Conservation (phyloP, 306 rosid species). For the Malus sylvestris region DNA sequence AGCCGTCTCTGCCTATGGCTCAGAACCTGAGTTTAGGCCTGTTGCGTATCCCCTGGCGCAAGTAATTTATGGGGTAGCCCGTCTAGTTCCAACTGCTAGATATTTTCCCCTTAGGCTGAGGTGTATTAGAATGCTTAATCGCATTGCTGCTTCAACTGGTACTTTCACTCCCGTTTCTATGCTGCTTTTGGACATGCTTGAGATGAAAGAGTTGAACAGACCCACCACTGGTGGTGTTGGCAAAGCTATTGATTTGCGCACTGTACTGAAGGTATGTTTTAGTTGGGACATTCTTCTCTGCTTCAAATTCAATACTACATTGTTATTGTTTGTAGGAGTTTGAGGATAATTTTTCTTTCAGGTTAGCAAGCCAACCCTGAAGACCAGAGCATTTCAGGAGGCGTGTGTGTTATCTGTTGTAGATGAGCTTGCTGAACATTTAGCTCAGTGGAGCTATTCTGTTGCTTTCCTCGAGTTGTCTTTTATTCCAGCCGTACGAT, state of each 20-base stretch:
- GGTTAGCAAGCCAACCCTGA: constrained; percentile 80
- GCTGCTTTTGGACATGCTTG: constrained; percentile 92
- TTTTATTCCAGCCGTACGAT: constrained; percentile 64
- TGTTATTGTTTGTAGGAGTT: constrained; percentile 4
- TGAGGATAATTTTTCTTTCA: constrained; percentile 23
- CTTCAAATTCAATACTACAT: not conserved
- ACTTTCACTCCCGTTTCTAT: constrained; percentile 75
- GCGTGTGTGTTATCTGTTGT: constrained; percentile 84
- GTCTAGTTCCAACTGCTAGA: constrained; percentile 84
- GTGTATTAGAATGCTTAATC: constrained; percentile 77
- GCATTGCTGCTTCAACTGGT: constrained; percentile 56
- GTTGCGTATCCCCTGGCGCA: constrained; percentile 88
- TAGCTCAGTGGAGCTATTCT: constrained; percentile 90
- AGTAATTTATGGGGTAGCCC: constrained; percentile 79
- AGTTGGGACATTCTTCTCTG: not conserved
- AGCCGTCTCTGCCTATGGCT: constrained; percentile 63
- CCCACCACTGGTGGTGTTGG: constrained; percentile 84
- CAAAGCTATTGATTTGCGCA: constrained; percentile 75
- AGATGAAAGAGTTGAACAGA: constrained; percentile 85
- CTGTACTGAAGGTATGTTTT: constrained; percentile 61
- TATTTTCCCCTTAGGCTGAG: constrained; percentile 81
- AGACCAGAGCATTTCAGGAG: constrained; percentile 95
- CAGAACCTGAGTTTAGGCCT: constrained; percentile 70
- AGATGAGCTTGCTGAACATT: constrained; percentile 87
- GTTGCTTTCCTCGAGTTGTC: constrained; percentile 79